Conservation (phyloP, 495 filamentous ascomycete genomes). For the Talaromyces adpressus region DNA sequence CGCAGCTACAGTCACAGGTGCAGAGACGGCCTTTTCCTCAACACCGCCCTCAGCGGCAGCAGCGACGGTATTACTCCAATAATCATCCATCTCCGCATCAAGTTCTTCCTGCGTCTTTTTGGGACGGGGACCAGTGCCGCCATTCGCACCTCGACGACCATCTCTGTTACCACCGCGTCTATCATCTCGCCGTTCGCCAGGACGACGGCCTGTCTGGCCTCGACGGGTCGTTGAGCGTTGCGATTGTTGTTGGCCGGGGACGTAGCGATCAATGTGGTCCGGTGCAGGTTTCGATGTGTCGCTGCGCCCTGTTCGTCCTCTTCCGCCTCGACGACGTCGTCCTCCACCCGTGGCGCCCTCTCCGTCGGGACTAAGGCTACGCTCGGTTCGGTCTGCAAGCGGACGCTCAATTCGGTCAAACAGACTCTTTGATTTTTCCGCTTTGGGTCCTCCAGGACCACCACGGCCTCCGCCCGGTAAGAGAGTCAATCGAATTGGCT, state of each 20-base stretch:
- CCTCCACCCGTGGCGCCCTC: slow-evolving; percentile 17
- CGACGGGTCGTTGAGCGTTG: slow-evolving; percentile 25
- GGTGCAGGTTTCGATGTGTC: slow-evolving; percentile 64
- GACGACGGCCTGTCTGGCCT: slow-evolving; percentile 41
- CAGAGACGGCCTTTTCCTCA: slow-evolving; percentile 16
- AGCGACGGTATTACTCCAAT: slow-evolving; percentile 48
- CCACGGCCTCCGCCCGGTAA: slow-evolving; percentile 40
- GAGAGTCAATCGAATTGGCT: slow-evolving; percentile 77
- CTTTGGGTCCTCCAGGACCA: slow-evolving; percentile 44
- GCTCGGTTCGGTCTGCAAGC: slow-evolving; percentile 22
- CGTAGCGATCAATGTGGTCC: slow-evolving; percentile 75
- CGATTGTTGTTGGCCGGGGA: slow-evolving; percentile 51
- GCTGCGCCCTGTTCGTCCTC: slow-evolving; percentile 44
- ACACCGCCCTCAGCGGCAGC: slow-evolving; percentile 15
- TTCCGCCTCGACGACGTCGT: slow-evolving; percentile 31
- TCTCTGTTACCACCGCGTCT: slow-evolving; percentile 29
- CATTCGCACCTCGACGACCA: slow-evolving; percentile 20
- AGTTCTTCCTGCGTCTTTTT: slow-evolving; percentile 90
- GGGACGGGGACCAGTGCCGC: slow-evolving; percentile 37
- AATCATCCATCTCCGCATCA: slow-evolving; percentile 94
- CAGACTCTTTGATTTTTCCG: slow-evolving; percentile 62
- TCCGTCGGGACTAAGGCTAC: slow-evolving; percentile 34
- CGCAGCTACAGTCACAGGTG: slow-evolving; percentile 26
- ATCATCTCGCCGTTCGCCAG: slow-evolving; percentile 34
- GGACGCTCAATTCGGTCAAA: slow-evolving; percentile 65